Conservation (phyloP, 345 rosid species). For the Hirschfeldia incana region DNA sequence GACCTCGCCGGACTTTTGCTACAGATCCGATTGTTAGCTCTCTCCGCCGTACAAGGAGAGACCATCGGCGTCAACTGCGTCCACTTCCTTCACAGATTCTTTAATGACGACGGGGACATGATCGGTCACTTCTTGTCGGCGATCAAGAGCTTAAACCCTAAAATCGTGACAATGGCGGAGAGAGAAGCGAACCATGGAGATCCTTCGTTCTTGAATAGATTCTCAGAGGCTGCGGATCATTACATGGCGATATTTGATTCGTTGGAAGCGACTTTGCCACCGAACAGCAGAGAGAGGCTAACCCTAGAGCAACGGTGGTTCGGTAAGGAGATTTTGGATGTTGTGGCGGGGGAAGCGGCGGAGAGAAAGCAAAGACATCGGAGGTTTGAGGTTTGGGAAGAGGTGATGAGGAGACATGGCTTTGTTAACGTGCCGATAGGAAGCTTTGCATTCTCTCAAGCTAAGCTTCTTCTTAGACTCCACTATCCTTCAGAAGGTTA, state of each 20-base stretch:
- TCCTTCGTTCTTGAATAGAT: slow-evolving; percentile 63
- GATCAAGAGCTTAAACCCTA: slow-evolving; percentile 71
- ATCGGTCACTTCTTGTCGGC: slow-evolving; percentile 51
- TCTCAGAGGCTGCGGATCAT: slow-evolving; percentile 80
- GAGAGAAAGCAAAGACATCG: slow-evolving; percentile 61
- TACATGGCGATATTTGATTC: slow-evolving; percentile 78
- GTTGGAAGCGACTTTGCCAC: slow-evolving; percentile 89
- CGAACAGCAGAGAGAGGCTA: slow-evolving; percentile 77
- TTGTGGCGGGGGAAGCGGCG: slow-evolving; percentile 65
- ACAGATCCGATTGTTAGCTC: slow-evolving; percentile 46
- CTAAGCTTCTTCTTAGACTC: slow-evolving; percentile 84
- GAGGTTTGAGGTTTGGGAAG: slow-evolving; percentile 75
- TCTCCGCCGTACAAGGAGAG: slow-evolving; percentile 59
- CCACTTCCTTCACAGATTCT: slow-evolving; percentile 60
- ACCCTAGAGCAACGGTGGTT: slow-evolving; percentile 86
- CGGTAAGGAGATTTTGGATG: slow-evolving; percentile 77
- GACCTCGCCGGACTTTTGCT: slow-evolving; percentile 48
- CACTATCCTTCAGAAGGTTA: slow-evolving; percentile 98
- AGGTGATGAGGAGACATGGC: slow-evolving; percentile 62
- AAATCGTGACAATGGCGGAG: slow-evolving; percentile 76
- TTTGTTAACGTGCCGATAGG: slow-evolving; percentile 71
- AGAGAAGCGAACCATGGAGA: slow-evolving; percentile 78
- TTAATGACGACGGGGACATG: slow-evolving; percentile 56
- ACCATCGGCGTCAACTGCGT: slow-evolving; percentile 80
- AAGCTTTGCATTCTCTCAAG: slow-evolving; percentile 83